phyloP scores from a whole-genome alignment of 1,284 basidiomycete species.

The Irpex sp. region DNA sequence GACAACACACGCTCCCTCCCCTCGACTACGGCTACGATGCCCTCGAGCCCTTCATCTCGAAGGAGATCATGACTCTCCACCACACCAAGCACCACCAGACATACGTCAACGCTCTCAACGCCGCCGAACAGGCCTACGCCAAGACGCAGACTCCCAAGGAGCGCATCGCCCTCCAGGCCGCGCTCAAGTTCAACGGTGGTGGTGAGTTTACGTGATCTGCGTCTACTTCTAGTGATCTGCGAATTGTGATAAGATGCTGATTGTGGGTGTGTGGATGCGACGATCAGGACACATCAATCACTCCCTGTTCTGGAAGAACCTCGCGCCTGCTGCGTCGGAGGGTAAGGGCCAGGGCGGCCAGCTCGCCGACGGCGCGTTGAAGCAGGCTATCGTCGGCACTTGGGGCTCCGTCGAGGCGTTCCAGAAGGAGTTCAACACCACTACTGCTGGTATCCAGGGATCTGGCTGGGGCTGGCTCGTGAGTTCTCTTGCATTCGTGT shows the following conservation, averaged over 20 bases:
- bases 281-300: conserved; percentile 79
- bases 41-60: conserved; percentile 72
- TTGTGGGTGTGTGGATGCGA: background rate
- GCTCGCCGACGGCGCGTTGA: conserved; percentile 69
- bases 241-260: background rate
- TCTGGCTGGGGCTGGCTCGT: conserved; percentile 94
- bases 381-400: conserved; percentile 74
- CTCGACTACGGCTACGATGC: conserved; percentile 90
- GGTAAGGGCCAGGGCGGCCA: conserved; percentile 56
- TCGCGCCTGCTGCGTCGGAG: conserved; percentile 58
- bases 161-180: conserved; percentile 80
- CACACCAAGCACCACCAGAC: conserved; percentile 95
- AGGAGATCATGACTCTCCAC: conserved; percentile 89
- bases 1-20: conserved; percentile 72
- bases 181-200: conserved; percentile 90
- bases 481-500: conserved; percentile 25
- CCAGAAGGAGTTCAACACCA: conserved; percentile 78
- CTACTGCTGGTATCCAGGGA: conserved; percentile 80
- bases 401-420: conserved; percentile 80
- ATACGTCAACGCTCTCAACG: conserved; percentile 88
- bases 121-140: conserved; percentile 82
- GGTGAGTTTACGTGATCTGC: too few relatives aligned
- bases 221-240: background rate
- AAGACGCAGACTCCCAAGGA: conserved; percentile 67
- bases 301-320: conserved; percentile 97